Percentiles rank a stretch among this genome's conserved stretches.
These are phyloP conservation scores for Bruguiera parviflora DNA, from an alignment of 345 rosid genomes.

Conservation along the genomic window DNA sequence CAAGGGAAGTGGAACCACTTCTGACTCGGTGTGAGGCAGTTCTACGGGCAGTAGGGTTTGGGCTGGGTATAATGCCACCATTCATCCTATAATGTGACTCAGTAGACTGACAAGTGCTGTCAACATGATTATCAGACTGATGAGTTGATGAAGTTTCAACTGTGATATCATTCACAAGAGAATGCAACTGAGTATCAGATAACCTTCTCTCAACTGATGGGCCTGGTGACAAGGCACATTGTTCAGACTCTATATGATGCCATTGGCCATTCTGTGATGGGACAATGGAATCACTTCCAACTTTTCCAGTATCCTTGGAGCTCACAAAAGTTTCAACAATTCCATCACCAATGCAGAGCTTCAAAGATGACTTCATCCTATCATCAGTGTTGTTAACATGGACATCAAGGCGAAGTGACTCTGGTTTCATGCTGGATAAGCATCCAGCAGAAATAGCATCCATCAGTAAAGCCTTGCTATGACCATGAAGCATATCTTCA, in stretches of 20 bases:
- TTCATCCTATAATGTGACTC: constrained; percentile 54
- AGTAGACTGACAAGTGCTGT: constrained; percentile 37
- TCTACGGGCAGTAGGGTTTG: constrained; percentile 86
- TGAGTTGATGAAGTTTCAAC: constrained; percentile 56
- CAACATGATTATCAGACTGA: constrained; percentile 34
- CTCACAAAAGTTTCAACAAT: constrained; percentile 22
- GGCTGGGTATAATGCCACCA: constrained; percentile 54
- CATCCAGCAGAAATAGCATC: constrained; percentile 21
- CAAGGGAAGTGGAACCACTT: constrained; percentile 46
- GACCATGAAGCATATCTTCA: constrained; percentile 23
- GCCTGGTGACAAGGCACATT: constrained; percentile 6
- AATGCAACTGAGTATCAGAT: constrained; percentile 27
- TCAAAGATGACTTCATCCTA: constrained; percentile 14
- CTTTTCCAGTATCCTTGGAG: constrained; percentile 33
- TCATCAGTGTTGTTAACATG: constrained; percentile 15
- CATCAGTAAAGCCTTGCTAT: constrained; percentile 9
- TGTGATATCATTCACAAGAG: constrained; percentile 37
- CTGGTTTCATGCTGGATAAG: constrained; percentile 16
- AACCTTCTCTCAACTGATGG: constrained; percentile 34
- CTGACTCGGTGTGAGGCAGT: constrained; percentile 70
- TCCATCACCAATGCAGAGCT: constrained; percentile 18
- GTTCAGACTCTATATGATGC: constrained; percentile 31
- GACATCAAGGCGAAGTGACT: constrained; percentile 13
- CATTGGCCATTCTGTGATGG: constrained; percentile 27
- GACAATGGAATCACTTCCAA: constrained; percentile 22